Evolutionary conservation across 163 green algal species (phyloP).

Genomic region (Volvox carteri): DNA sequence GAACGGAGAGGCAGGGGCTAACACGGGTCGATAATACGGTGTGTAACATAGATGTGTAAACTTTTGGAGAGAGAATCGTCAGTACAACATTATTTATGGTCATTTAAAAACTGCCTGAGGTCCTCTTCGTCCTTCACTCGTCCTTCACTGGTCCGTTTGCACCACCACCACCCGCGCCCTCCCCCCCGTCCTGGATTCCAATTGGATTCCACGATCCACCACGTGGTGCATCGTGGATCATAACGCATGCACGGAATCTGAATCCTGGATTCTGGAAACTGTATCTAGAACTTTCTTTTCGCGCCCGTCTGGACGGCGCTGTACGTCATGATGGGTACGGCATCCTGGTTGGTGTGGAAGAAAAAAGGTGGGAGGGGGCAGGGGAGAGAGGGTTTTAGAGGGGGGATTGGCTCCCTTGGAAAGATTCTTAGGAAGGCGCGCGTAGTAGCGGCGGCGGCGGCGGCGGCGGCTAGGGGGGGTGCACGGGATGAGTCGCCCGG

Average conservation of each 20-base stretch:
- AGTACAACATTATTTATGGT: background rate
- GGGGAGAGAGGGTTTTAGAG: background rate
- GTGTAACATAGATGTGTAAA: background rate
- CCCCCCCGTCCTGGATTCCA: no score
- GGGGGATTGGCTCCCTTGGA: no score
- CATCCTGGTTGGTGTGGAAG: conserved; percentile 64
- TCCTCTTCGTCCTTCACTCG: background rate
- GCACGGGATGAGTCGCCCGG: background rate
- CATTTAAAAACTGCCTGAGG: background rate
- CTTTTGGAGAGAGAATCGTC: background rate
- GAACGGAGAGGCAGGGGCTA: background rate
- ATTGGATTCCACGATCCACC: background rate
- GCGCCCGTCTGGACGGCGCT: conserved; percentile 61
- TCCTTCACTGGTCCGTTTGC: background rate
- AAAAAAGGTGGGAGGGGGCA: conserved; percentile 52
- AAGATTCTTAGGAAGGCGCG: no score
- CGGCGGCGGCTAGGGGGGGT: background rate
- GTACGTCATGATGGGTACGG: conserved; percentile 66
- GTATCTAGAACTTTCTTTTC: conserved; percentile 61
- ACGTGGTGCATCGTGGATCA: no score
- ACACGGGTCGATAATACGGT: background rate
- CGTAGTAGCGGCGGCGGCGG: background rate
- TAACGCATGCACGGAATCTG: background rate
- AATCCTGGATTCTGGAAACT: background rate
- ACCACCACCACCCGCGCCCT: background rate